Percentiles rank a stretch among this genome's conserved stretches.
These are phyloP conservation scores for Kwoniella sp. DNA, from an alignment of 768 basidiomycete genomes.

Conservation along the genomic window DNA sequence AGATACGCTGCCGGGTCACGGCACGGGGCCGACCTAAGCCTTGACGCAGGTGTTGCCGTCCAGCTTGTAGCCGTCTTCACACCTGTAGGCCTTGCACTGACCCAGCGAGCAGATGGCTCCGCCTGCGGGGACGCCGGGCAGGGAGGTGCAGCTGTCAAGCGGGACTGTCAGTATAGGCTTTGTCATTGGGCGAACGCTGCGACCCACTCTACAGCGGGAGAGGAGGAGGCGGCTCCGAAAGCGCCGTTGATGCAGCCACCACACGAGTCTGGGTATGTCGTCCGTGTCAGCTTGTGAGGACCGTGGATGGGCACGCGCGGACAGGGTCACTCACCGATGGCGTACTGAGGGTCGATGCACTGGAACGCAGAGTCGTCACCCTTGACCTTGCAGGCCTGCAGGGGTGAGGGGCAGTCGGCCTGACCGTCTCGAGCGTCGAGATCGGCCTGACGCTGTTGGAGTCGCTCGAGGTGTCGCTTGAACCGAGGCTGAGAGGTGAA, in stretches of 20 bases:
- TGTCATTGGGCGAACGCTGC: not conserved
- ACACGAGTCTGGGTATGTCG: slow-evolving; percentile 7
- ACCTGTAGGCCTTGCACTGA: slow-evolving; percentile 15
- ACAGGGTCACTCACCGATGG: slow-evolving; percentile 5
- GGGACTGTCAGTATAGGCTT: not conserved
- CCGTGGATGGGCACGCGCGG: too few relatives aligned
- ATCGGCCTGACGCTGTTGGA: not conserved
- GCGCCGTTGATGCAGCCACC: slow-evolving; percentile 14
- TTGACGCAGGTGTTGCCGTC: slow-evolving; percentile 7
- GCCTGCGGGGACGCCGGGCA: slow-evolving; percentile 12
- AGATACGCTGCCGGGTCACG: not conserved
- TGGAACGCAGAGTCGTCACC: slow-evolving; percentile 2
- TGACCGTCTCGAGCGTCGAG: not conserved
- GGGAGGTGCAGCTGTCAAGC: slow-evolving; percentile 6
- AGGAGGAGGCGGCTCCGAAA: slow-evolving; percentile 3
- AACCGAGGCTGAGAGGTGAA: slow-evolving; percentile 4
- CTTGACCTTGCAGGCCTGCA: slow-evolving; percentile 10
- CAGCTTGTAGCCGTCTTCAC: slow-evolving; percentile 8
- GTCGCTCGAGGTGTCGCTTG: not conserved
- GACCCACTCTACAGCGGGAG: slow-evolving; percentile 15
- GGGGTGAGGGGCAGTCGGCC: slow-evolving; percentile 7
- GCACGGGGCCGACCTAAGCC: slow-evolving; percentile 4
- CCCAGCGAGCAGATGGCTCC: slow-evolving; percentile 11
- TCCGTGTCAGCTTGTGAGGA: too few relatives aligned
- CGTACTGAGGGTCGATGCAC: slow-evolving; percentile 17